A percentile compares a stretch with the other conserved stretches of the same genome.
These are phyloP conservation scores for Phyllosticta citribraziliensis DNA, from an alignment of 2,329 filamentous ascomycete genomes.

Conservation along the genomic window DNA sequence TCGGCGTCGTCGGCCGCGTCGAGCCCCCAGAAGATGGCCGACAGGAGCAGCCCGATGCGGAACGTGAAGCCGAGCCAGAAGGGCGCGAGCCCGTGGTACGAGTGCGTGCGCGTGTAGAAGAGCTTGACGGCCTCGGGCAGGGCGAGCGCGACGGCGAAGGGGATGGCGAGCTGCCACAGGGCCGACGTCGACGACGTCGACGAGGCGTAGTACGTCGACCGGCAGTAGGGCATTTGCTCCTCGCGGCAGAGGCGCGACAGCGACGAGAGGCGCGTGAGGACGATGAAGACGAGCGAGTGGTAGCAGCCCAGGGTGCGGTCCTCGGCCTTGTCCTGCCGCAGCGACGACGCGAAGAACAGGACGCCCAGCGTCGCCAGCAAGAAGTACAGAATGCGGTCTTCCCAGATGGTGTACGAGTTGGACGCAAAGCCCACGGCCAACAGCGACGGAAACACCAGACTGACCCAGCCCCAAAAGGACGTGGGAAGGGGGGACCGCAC, in stretches of 20 bases:
- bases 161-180: constrained; percentile 76
- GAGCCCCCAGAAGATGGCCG: constrained; percentile 76
- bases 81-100: constrained; percentile 77
- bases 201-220: constrained; percentile 91
- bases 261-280: constrained; percentile 70
- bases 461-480: constrained; percentile 84
- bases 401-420: constrained; percentile 98
- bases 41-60: constrained; percentile 63
- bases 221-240: constrained; percentile 96
- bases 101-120: constrained; percentile 72
- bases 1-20: constrained; percentile 80
- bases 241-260: constrained; percentile 90
- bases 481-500: constrained; percentile 52
- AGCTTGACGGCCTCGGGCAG: constrained; percentile 68
- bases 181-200: constrained; percentile 86
- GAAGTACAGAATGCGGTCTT: constrained; percentile 88
- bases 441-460: constrained; percentile 68
- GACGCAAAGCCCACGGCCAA: constrained; percentile 92
- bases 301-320: constrained; percentile 71
- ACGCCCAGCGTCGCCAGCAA: constrained; percentile 83
- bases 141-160: constrained; percentile 60
- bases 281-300: constrained; percentile 73
- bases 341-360: constrained; percentile 61
- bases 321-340: constrained; percentile 56
- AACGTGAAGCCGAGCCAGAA: constrained; percentile 77